phyloP scores from a whole-genome alignment of 352 stramenopile species.

The Blastocystis sp. region DNA sequence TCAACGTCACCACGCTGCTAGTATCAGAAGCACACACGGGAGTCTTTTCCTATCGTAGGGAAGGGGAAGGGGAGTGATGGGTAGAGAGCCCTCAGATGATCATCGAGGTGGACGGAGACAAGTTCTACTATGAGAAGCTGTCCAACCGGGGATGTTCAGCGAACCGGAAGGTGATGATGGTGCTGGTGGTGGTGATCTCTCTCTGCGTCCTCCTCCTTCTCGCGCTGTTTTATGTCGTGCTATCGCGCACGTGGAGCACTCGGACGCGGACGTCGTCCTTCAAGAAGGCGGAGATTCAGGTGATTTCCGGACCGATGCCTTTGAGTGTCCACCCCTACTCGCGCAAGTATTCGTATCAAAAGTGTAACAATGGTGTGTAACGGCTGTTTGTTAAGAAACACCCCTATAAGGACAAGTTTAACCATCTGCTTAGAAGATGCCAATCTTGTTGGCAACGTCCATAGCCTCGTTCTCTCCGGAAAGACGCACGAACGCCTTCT shows the following conservation, averaged over 20 bases:
- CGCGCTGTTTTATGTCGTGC: not conserved
- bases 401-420: slow-evolving; percentile 50
- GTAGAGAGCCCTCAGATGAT: not conserved
- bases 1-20: not conserved
- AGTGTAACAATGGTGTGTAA: slow-evolving; percentile 29
- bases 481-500: slow-evolving; percentile 93
- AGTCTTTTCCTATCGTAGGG: not conserved
- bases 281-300: not conserved
- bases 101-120: not conserved
- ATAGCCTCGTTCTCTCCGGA: slow-evolving; percentile 32
- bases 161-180: not conserved
- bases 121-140: not conserved
- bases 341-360: slow-evolving; percentile 10
- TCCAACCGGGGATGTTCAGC: not conserved
- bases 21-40: not conserved
- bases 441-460: slow-evolving; percentile 51
- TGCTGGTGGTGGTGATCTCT: not conserved
- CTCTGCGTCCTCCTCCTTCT: not conserved
- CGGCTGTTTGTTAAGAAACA: not conserved
- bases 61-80: not conserved
- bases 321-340: slow-evolving; percentile 42
- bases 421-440: slow-evolving; percentile 29
- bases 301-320: slow-evolving; percentile 21
- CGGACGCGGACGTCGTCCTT: not conserved
- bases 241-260: not conserved